A percentile compares a stretch with the other conserved stretches of the same genome.
Conservation (phyloP, 2,329 filamentous ascomycete genomes). For the Sporothrix variecibatus region DNA sequence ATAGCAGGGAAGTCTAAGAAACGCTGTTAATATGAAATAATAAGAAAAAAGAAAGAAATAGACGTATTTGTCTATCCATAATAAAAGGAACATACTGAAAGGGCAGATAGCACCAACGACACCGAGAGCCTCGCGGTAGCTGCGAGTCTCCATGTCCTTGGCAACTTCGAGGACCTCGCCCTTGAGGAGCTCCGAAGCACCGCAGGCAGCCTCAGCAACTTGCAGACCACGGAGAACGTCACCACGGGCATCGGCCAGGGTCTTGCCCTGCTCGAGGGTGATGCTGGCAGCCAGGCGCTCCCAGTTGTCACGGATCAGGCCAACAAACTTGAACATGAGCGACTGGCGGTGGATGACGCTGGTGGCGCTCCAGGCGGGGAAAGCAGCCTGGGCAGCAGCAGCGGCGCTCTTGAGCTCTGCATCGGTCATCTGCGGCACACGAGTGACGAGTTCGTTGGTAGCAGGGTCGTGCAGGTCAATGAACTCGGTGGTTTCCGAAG, state of each 20-base stretch:
- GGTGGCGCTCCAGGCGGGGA: slow-evolving; percentile 70
- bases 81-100: slow-evolving; percentile 60
- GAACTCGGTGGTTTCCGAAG: slow-evolving; percentile 68
- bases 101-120: slow-evolving; percentile 84
- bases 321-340: slow-evolving; percentile 85
- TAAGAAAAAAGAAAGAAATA: slow-evolving; percentile 23
- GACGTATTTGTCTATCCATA: background rate
- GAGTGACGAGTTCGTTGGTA: slow-evolving; percentile 81
- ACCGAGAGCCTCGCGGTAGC: slow-evolving; percentile 78
- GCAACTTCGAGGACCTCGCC: slow-evolving; percentile 82
- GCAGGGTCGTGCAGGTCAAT: slow-evolving; percentile 82
- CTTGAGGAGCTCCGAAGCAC: slow-evolving; percentile 77
- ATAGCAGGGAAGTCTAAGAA: slow-evolving; percentile 78
- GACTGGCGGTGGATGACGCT: slow-evolving; percentile 74
- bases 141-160: slow-evolving; percentile 87
- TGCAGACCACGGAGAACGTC: slow-evolving; percentile 81
- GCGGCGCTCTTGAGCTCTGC: slow-evolving; percentile 74
- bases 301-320: slow-evolving; percentile 80
- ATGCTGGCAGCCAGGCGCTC: slow-evolving; percentile 82
- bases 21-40: background rate
- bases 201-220: slow-evolving; percentile 81
- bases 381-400: slow-evolving; percentile 74
- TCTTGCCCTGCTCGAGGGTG: slow-evolving; percentile 87
- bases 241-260: slow-evolving; percentile 77
- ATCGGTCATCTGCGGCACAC: slow-evolving; percentile 79